Evolutionary conservation across 805 yeast genomes (phyloP), one percentile per base, ranked within the genome.

Genomic region (Candida endomychidarum): DNA sequence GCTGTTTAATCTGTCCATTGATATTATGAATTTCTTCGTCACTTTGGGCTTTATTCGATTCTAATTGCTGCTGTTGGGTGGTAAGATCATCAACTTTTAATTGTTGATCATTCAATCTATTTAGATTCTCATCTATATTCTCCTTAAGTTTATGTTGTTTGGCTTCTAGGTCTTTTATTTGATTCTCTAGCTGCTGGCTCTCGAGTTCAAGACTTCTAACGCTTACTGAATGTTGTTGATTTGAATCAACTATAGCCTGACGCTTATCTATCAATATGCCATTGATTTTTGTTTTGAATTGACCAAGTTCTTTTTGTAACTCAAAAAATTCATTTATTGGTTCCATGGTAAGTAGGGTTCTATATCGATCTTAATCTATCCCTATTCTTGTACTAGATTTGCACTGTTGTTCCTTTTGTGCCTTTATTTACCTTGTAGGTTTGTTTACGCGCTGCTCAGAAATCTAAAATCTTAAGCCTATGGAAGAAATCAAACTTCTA

Each of bases 401-500:
- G n/a, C 19, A 30, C 20, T 16, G 22, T 16, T 8, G 20, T 18
- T 11, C 9, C n/a, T 15, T 16, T 21, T 21, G 20, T 14, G 34
- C 11, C 19, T 15, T 15, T 25, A 23, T 34, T 36, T 12, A 25
- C 14, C 11, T 26, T 8, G 16, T 15, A 26, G 21, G 5, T n/a
- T 27, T 23, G 21, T 34, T 34, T 34, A 34, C 28, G 29, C 28
- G 37, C 17, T 11, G 3, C 19, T 15, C 20, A 16, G 4, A 16
- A 28, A n/a, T n/a, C n/a, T n/a, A n/a, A n/a, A n/a, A n/a, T n/a
- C n/a, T n/a, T n/a, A 5, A 12, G 14, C 8, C 20, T 3, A 41
- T 36, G 39, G 37, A 20, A n/a, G 40, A 35, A 14, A 31, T 82
- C 12, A 76, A 66, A 46, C 65, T 86, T 25, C 67, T 86, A 19